Conservation (phyloP, 305 asterid genomes). For the Solanum hybrid region DNA sequence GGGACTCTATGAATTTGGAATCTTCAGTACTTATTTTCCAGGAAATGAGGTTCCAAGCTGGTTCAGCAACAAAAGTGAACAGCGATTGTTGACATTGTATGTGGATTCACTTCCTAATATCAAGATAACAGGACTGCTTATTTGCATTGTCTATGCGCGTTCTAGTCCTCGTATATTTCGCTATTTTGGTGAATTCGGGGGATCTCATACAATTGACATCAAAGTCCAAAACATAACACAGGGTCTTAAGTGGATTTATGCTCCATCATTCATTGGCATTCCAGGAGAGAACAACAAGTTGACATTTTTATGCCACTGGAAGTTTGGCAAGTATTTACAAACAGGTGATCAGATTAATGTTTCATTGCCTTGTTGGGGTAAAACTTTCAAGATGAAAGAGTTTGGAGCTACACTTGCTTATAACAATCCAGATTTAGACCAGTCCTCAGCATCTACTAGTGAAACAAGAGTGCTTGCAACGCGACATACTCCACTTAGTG, state of each 20-base stretch:
- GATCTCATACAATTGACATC: not conserved
- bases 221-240: slow-evolving; percentile 1
- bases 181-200: not conserved
- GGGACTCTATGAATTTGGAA: slow-evolving; percentile 19
- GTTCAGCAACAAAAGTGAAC: not conserved
- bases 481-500: not conserved
- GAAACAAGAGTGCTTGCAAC: not conserved
- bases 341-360: slow-evolving; percentile 8
- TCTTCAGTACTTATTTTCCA: slow-evolving; percentile 11
- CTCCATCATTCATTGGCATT: slow-evolving; percentile 16
- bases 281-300: slow-evolving; percentile 6
- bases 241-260: slow-evolving; percentile 9
- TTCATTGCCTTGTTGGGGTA: slow-evolving; percentile 1
- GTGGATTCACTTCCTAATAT: slow-evolving; percentile 4
- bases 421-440: not conserved
- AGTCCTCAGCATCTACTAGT: not conserved
- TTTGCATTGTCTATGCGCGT: slow-evolving; percentile 4
- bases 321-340: slow-evolving; percentile 2
- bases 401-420: slow-evolving; percentile 5
- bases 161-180: not conserved
- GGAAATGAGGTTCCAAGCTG: slow-evolving; percentile 11
- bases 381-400: slow-evolving; percentile 4
- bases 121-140: not conserved
- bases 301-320: slow-evolving; percentile 13
- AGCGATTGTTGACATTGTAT: not conserved